phyloP scores from a whole-genome alignment of 495 filamentous ascomycete species.

The Hypoxylon lenormandii region DNA sequence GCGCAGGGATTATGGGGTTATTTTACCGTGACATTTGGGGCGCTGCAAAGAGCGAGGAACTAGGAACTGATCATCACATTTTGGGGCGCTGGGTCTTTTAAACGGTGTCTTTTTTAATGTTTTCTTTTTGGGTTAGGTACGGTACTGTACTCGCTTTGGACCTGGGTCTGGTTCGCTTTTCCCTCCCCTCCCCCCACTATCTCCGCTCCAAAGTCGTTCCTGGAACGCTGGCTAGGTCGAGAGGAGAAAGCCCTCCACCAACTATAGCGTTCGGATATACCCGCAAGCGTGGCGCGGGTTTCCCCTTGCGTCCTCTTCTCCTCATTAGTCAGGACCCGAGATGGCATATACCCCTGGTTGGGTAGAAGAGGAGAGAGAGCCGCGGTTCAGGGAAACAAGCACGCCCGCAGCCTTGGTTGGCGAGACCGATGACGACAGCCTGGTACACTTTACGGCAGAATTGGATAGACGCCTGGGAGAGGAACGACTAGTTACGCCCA shows the following conservation, averaged over 20 bases:
- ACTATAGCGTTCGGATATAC: conserved; percentile 12
- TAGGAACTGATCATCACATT: conserved; percentile 33
- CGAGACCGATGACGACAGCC: conserved; percentile 17
- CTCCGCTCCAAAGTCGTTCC: conserved; percentile 4
- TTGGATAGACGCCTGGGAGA: conserved; percentile 20
- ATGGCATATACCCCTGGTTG: conserved; percentile 19
- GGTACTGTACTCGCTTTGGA: conserved; percentile 8
- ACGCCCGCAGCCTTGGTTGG: conserved; percentile 18
- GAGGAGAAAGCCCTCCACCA: conserved; percentile 10
- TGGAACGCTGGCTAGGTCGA: conserved; percentile 5
- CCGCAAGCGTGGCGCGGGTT: conserved; percentile 21
- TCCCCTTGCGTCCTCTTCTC: conserved; percentile 20
- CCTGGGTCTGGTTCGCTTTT: conserved; percentile 9
- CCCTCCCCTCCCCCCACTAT: conserved; percentile 5
- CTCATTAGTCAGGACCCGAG: conserved; percentile 28
- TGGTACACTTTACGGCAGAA: conserved; percentile 26
- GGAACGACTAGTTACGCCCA: conserved; percentile 33
- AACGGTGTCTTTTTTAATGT: conserved; percentile 19
- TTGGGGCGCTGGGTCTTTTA: conserved; percentile 35
- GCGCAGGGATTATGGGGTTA: conserved; percentile 34
- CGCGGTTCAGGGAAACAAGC: conserved; percentile 14
- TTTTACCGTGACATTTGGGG: conserved; percentile 32
- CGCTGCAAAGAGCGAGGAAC: conserved; percentile 37
- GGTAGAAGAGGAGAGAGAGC: conserved; percentile 15
- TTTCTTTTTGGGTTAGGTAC: conserved; percentile 23